A percentile compares a stretch with the other conserved stretches of the same genome.
These are phyloP conservation scores for Neostapfia colusana DNA, from an alignment of 176 grass and related monocot genomes.

Conservation along the genomic window DNA sequence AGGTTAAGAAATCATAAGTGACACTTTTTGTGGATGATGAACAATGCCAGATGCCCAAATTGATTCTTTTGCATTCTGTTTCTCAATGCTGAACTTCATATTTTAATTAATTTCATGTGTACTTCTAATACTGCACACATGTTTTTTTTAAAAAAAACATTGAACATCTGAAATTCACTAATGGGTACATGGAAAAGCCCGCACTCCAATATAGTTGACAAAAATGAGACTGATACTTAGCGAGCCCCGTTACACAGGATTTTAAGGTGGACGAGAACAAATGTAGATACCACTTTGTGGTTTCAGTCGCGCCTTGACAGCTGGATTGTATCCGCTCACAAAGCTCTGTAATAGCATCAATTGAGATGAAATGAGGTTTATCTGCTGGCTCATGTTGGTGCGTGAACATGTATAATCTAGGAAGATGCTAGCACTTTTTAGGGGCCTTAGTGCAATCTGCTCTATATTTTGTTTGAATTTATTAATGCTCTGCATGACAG, in stretches of 20 bases:
- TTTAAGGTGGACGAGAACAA: not conserved
- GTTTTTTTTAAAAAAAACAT: no score
- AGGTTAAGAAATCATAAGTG: no score
- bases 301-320: conserved; percentile 10
- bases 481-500: not conserved
- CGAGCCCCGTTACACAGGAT: not conserved
- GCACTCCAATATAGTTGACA: not conserved
- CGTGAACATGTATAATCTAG: not conserved
- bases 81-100: no score
- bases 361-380: not conserved
- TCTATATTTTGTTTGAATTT: not conserved
- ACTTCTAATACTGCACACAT: no score
- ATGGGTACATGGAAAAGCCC: no score
- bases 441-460: not conserved
- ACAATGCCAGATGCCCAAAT: no score
- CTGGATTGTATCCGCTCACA: conserved; percentile 11
- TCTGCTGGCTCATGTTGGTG: not conserved
- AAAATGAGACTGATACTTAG: not conserved
- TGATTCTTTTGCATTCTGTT: no score
- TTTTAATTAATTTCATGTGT: no score
- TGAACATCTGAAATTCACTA: no score
- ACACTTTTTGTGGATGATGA: no score
- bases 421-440: not conserved
- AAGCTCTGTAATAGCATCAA: not conserved
- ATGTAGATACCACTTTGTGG: not conserved